These are phyloP conservation scores for Bigelowiella natans DNA, from an alignment of 78 protist species.

Conservation along the genomic window DNA sequence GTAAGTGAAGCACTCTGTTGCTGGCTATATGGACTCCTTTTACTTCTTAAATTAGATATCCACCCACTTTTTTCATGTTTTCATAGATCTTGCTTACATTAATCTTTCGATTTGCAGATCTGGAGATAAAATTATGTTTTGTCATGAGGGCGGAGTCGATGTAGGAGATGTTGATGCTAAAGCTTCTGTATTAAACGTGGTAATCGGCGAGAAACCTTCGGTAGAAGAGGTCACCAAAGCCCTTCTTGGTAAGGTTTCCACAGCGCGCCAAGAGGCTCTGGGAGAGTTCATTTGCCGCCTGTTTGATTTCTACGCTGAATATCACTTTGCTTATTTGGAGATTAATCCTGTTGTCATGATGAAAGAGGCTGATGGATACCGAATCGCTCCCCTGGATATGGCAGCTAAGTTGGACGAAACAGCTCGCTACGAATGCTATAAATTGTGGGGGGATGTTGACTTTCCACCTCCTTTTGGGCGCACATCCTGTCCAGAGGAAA, in stretches of 20 bases:
- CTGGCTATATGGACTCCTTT: too few species aligned
- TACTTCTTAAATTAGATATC: too few species aligned
- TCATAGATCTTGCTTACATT: too few species aligned
- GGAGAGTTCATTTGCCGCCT: neutral
- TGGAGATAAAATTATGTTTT: slow-evolving; percentile 41
- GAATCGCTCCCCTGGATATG: slow-evolving; percentile 37
- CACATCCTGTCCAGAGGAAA: slow-evolving; percentile 49
- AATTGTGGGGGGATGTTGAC: slow-evolving; percentile 38
- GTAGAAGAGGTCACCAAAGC: neutral
- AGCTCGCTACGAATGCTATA: slow-evolving; percentile 29
- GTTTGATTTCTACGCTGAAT: slow-evolving; percentile 24
- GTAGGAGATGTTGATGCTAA: slow-evolving; percentile 34
- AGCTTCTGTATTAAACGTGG: neutral
- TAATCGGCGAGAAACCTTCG: neutral
- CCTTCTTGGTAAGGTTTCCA: neutral
- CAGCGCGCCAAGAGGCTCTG: neutral
- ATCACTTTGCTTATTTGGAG: slow-evolving; percentile 57
- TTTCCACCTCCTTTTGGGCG: slow-evolving; percentile 74
- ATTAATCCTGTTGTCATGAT: slow-evolving; percentile 61
- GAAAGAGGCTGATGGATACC: neutral
- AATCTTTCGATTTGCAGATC: slow-evolving; percentile 38
- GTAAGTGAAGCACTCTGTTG: too few species aligned
- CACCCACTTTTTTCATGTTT: too few species aligned
- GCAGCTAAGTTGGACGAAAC: slow-evolving; percentile 61
- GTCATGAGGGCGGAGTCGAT: slow-evolving; percentile 69